Evolutionary conservation across 2,329 filamentous ascomycete genomes (phyloP).

Genomic region (Aulographum hederae): DNA sequence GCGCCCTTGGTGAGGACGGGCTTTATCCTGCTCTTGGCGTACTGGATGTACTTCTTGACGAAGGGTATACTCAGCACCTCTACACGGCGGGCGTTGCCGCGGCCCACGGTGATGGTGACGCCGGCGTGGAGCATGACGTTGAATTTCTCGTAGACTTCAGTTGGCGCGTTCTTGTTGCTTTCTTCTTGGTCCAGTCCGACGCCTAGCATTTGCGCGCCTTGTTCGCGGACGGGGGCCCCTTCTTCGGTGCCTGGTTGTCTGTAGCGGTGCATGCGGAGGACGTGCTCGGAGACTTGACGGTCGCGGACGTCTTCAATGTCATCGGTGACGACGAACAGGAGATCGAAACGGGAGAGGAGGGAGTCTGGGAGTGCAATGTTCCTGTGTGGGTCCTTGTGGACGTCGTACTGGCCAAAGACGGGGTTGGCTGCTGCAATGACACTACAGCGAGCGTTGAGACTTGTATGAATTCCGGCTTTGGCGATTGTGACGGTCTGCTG

Average conservation of each 20-base stretch:
- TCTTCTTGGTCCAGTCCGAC: conserved; percentile 69
- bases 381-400: conserved; percentile 95
- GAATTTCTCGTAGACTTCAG: conserved; percentile 90
- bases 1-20: conserved; percentile 81
- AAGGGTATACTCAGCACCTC: conserved; percentile 93
- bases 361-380: conserved; percentile 97
- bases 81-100: conserved; percentile 55
- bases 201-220: conserved; percentile 63
- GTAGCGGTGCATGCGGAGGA: conserved; percentile 92
- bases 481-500: conserved; percentile 98
- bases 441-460: conserved; percentile 87
- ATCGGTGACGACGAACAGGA: conserved; percentile 93
- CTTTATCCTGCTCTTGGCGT: conserved; percentile 82
- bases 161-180: conserved; percentile 48
- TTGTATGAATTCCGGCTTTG: conserved; percentile 96
- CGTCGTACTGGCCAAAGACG: conserved; percentile 95
- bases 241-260: conserved; percentile 85
- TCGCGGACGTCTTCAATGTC: conserved; percentile 92
- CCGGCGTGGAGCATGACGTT: conserved; percentile 91
- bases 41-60: conserved; percentile 99
- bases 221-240: conserved; percentile 83
- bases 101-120: conserved; percentile 57
- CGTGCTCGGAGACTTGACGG: conserved; percentile 84
- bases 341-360: conserved; percentile 91
- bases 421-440: conserved; percentile 94